Percentiles rank a stretch among this genome's conserved stretches.
phyloP scores from a whole-genome alignment of 2,329 filamentous ascomycete species.

The Sclerotinia borealis region DNA sequence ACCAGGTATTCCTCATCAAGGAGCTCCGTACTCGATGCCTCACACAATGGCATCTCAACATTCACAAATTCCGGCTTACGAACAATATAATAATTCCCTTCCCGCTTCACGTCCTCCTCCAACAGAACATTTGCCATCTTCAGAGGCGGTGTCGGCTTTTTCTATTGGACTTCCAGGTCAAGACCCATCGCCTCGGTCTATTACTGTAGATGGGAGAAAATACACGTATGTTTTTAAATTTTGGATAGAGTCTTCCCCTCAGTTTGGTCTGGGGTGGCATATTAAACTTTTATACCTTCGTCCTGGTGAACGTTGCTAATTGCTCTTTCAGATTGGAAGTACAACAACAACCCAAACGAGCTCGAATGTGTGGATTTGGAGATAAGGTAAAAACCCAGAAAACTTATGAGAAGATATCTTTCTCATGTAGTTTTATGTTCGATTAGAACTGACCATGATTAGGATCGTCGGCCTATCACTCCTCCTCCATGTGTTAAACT shows the following conservation, averaged over 20 bases:
- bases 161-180: conserved; percentile 16
- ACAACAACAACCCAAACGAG: conserved; percentile 84
- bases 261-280: not conserved
- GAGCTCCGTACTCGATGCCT: conserved; percentile 22
- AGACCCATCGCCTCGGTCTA: conserved; percentile 20
- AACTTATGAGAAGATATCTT: not conserved
- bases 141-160: conserved; percentile 16
- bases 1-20: conserved; percentile 13
- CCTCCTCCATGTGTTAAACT: conserved; percentile 88
- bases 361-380: conserved; percentile 97
- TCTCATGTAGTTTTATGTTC: not conserved
- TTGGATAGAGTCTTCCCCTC: not conserved
- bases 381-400: conserved; percentile 66
- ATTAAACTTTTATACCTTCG: not conserved
- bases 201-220: conserved; percentile 22
- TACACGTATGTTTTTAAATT: conserved; percentile 28
- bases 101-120: conserved; percentile 18
- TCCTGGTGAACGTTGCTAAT: conserved; percentile 15
- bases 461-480: conserved; percentile 94
- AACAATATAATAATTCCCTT: conserved; percentile 14
- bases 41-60: conserved; percentile 17
- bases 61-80: conserved; percentile 18
- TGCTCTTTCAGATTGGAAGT: conserved; percentile 61
- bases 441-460: conserved; percentile 4
- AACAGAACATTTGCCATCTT: conserved; percentile 18